Conservation (phyloP, 2,329 filamentous ascomycete species). For the Xylariaceae sp. region DNA sequence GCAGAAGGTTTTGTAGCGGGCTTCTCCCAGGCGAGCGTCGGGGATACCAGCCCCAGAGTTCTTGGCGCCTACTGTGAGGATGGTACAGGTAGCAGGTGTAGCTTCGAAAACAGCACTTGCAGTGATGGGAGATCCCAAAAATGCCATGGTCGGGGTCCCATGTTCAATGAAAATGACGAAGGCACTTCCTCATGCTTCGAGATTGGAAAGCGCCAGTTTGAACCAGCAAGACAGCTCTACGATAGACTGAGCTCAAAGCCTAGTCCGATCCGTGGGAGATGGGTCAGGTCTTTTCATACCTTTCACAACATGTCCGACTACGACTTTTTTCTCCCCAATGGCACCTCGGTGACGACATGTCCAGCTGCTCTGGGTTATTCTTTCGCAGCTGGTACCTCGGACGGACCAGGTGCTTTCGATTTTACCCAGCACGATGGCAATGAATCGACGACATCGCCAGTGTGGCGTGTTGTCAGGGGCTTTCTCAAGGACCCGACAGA, state of each 20-base stretch:
- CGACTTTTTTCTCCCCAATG: constrained; percentile 69
- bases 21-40: constrained; percentile 88
- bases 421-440: constrained; percentile 82
- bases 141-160: constrained; percentile 71
- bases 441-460: constrained; percentile 60
- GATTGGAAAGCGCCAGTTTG: constrained; percentile 68
- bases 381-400: constrained; percentile 88
- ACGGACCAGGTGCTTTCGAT: constrained; percentile 87
- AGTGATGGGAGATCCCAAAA: constrained; percentile 62
- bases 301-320: constrained; percentile 79
- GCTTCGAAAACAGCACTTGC: constrained; percentile 80
- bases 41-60: constrained; percentile 85
- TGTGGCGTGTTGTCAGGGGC: constrained; percentile 75
- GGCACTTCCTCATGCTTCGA: constrained; percentile 72
- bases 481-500: constrained; percentile 66
- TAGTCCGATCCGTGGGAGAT: constrained; percentile 54
- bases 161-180: constrained; percentile 63
- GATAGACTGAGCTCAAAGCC: constrained; percentile 43
- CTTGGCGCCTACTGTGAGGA: constrained; percentile 88
- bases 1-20: constrained; percentile 75
- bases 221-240: constrained; percentile 39
- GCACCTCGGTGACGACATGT: constrained; percentile 68
- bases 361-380: constrained; percentile 86
- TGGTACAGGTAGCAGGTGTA: constrained; percentile 67
- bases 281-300: constrained; percentile 78